Evolutionary conservation across 2,329 filamentous ascomycete species (phyloP).

Genomic region (Aspergillus chevalieri): DNA sequence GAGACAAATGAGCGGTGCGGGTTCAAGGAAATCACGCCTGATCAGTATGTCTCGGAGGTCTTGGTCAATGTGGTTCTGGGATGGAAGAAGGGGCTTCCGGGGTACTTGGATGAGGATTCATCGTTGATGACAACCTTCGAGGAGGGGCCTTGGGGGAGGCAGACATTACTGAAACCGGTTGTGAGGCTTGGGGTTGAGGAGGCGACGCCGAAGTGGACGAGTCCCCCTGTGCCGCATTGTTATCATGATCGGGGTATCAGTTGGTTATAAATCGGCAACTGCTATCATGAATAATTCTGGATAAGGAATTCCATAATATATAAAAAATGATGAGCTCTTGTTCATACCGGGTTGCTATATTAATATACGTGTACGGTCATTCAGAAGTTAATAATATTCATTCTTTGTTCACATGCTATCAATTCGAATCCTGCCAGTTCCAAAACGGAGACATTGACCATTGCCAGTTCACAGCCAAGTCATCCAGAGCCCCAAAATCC

Average conservation of each 20-base stretch:
- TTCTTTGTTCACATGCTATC: too few relatives aligned
- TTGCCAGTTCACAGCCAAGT: too few relatives aligned
- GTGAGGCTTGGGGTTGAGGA: slow-evolving; percentile 5
- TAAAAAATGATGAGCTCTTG: too few relatives aligned
- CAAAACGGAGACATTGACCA: too few relatives aligned
- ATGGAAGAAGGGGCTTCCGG: slow-evolving; percentile 13
- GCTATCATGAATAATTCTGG: too few relatives aligned
- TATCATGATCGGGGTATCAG: slow-evolving; percentile 6
- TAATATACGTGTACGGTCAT: too few relatives aligned
- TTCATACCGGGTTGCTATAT: too few relatives aligned
- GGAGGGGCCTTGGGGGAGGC: slow-evolving; percentile 5
- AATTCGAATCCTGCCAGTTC: too few relatives aligned
- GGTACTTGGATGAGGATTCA: slow-evolving; percentile 5
- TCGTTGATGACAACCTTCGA: slow-evolving; percentile 8
- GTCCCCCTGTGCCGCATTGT: slow-evolving; percentile 9
- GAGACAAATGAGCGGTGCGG: slow-evolving; percentile 9
- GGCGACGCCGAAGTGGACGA: slow-evolving; percentile 6
- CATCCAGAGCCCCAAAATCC: too few relatives aligned
- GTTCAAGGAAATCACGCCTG: slow-evolving; percentile 7
- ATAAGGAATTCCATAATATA: too few relatives aligned
- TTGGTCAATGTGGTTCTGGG: slow-evolving; percentile 19
- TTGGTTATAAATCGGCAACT: slow-evolving; percentile 3
- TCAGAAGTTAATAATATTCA: too few relatives aligned
- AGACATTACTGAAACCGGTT: slow-evolving; percentile 9
- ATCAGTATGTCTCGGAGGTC: slow-evolving; percentile 20